Conservation (phyloP, 768 basidiomycete species). For the Lactarius psammicola region DNA sequence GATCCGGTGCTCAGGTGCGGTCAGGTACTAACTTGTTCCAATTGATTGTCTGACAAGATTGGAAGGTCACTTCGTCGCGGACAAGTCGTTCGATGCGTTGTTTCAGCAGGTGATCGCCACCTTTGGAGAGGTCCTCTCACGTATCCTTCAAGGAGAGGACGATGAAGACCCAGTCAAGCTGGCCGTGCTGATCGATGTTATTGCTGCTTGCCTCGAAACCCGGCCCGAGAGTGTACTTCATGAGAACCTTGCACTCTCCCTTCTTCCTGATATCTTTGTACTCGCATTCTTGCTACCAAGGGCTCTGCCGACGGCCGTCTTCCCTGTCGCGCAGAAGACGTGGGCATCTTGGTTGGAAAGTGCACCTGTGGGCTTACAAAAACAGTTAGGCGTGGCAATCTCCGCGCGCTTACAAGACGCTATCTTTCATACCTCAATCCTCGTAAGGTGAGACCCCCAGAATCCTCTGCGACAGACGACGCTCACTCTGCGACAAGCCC, state of each 20-base stretch:
- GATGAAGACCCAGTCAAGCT: conserved; percentile 8
- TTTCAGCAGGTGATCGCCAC: conserved; percentile 28
- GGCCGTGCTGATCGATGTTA: conserved; percentile 14
- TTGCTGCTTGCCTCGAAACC: conserved; percentile 21
- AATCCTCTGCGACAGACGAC: background rate
- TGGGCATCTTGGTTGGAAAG: conserved; percentile 36
- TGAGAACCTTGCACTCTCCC: conserved; percentile 14
- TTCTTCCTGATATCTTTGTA: conserved; percentile 48
- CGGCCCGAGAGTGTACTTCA: background rate
- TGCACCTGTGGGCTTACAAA: conserved; percentile 31
- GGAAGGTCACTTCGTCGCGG: conserved; percentile 35
- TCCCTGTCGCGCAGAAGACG: conserved; percentile 32
- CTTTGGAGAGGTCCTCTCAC: conserved; percentile 22
- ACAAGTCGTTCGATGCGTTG: conserved; percentile 37
- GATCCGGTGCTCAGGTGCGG: conserved; percentile 42
- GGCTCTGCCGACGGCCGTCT: conserved; percentile 26
- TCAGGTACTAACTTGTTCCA: background rate
- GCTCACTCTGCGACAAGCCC: conserved; percentile 30
- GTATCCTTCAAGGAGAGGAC: conserved; percentile 19
- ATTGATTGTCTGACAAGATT: conserved; percentile 19
- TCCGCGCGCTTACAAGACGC: conserved; percentile 44
- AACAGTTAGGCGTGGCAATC: conserved; percentile 37
- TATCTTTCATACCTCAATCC: conserved; percentile 39
- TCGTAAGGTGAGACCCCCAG: conserved; percentile 35
- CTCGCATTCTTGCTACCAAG: conserved; percentile 49